A percentile compares a stretch with the other conserved stretches of the same genome.
phyloP scores from a whole-genome alignment of 2,329 filamentous ascomycete genomes.

The Phialophora chinensis region DNA sequence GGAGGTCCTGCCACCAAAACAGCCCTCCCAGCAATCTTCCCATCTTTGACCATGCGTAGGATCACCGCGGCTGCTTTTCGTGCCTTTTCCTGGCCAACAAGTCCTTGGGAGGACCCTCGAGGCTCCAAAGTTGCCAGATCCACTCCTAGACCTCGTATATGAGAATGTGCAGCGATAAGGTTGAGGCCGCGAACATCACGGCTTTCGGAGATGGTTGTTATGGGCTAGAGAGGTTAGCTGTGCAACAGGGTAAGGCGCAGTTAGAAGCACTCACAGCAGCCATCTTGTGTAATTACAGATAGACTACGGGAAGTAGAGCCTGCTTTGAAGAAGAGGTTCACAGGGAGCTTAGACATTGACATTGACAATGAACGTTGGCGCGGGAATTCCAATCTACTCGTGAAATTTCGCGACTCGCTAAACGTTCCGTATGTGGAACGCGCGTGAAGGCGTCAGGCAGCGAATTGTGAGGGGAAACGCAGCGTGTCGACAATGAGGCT shows the following conservation, averaged over 20 bases:
- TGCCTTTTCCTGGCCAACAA: constrained; percentile 95
- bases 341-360: background rate
- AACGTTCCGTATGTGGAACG: background rate
- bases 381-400: background rate
- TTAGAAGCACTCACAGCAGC: constrained; percentile 31
- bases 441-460: background rate
- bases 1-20: constrained; percentile 94
- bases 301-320: background rate
- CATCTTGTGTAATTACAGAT: constrained; percentile 23
- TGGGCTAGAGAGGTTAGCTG: constrained; percentile 54
- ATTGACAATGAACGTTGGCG: background rate
- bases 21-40: constrained; percentile 95
- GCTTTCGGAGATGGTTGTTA: constrained; percentile 87
- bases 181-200: constrained; percentile 96
- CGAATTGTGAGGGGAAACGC: background rate
- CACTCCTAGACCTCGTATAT: constrained; percentile 94
- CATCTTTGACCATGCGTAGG: constrained; percentile 97
- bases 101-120: constrained; percentile 81
- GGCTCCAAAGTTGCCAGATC: constrained; percentile 91
- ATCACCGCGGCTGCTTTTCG: constrained; percentile 96
- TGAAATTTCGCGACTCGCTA: background rate
- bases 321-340: background rate
- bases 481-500: background rate
- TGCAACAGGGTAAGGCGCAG: background rate
- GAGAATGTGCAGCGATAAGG: constrained; percentile 96